Conservation (phyloP, 805 yeast species). For the Metahyphopichia silvanorum region DNA sequence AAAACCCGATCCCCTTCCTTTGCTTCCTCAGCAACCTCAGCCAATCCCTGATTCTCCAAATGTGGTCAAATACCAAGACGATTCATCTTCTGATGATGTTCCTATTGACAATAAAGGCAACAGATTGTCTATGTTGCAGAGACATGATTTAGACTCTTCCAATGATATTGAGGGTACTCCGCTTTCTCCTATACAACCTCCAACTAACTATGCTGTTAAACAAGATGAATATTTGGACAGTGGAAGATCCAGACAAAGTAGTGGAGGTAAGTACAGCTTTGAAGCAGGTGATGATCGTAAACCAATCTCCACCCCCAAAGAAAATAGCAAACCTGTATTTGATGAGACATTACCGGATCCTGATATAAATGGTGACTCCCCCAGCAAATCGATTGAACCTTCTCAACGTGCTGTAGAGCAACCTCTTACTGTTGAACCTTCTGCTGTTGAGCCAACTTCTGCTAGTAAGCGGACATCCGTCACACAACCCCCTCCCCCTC, state of each 20-base stretch:
- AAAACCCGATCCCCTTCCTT: background rate
- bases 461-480: no score
- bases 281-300: slow-evolving; percentile 39
- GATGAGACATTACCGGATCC: slow-evolving; percentile 12
- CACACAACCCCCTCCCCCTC: slow-evolving; percentile 43
- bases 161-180: slow-evolving; percentile 1
- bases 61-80: slow-evolving; percentile 28
- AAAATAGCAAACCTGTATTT: slow-evolving; percentile 9
- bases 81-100: slow-evolving; percentile 26
- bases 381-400: background rate
- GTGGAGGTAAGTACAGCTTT: slow-evolving; percentile 30
- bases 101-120: slow-evolving; percentile 16
- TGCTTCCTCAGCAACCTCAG: no score
- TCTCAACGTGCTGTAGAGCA: no score
- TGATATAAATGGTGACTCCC: slow-evolving; percentile 2
- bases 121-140: slow-evolving; percentile 29
- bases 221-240: slow-evolving; percentile 6
- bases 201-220: background rate
- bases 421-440: no score
- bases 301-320: slow-evolving; percentile 27
- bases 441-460: no score
- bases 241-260: slow-evolving; percentile 15
- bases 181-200: background rate
- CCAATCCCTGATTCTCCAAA: slow-evolving; percentile 30
- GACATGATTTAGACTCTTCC: slow-evolving; percentile 24